Base-by-base conservation (phyloP, 768 basidiomycete species). In the Suillus sp. region DNA sequence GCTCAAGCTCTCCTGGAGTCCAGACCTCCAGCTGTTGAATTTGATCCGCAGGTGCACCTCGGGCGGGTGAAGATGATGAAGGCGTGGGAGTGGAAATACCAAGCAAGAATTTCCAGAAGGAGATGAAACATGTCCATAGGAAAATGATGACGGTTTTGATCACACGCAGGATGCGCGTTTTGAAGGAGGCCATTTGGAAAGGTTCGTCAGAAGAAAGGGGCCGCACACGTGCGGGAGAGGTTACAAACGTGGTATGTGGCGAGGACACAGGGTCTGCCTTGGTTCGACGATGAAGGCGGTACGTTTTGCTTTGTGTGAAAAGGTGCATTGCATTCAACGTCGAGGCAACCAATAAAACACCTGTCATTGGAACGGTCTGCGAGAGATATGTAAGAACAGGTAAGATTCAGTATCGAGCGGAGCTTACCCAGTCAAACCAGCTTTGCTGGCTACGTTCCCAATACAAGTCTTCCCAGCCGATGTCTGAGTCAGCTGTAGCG, bases 21-120 rank as follows among this genome's bases (percentile, higher is more conserved):
- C 93, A 95, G 54, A 90, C 81, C 59, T 91, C 86, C 58, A 95
- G 75, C 71, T 91, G 87, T 70, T 92, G 91, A n/a, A 93, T 83
- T 51, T 81, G 80, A 34, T 82, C 76, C 4, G 76, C 78, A 48
- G 78, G 83, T 18, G 77, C 78, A 43, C 74, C 75, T 45, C 71
- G 67, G 0, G 74, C 68, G 22, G 75, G 72, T 5, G 74, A 74
- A 10, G 74, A 72, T 14, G 67, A 69, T 22, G 79, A 77, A 32
- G 74, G 75, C 32, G 77, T 73, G n/a, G 78, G 71, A 6, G 83
- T 82, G 38, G 81, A 81, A 71, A 90, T 74, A 48, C 88, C 87
- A 20, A 92, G 75, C 35, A 92, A 76, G 75, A 90, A 92, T 30
- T 89, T 80, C 82, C 86, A 86, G 20, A 81, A 85, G 43, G 80